phyloP scores from a whole-genome alignment of 106 monocot genomes.

The Phalaenopsis aphrodite region DNA sequence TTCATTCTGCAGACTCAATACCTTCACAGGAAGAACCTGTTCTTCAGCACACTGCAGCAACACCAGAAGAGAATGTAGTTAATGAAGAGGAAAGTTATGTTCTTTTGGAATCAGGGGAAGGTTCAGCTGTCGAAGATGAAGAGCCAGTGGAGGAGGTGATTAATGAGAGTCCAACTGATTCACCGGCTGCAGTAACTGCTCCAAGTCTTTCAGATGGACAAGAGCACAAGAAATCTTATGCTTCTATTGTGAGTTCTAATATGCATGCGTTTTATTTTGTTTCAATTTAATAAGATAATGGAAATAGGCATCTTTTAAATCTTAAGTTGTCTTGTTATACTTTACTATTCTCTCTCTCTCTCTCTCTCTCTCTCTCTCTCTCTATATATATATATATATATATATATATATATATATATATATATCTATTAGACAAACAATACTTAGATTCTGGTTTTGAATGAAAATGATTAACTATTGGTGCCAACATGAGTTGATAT shows the following conservation, averaged over 20 bases:
- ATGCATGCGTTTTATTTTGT: not conserved
- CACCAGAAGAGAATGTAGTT: constrained; percentile 25
- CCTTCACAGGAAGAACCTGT: constrained; percentile 22
- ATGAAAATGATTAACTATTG: not conserved
- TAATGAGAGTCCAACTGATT: constrained; percentile 35
- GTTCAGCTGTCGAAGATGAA: constrained; percentile 46
- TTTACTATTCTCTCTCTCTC: no score
- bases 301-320: not conserved
- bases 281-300: not conserved
- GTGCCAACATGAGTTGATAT: not conserved
- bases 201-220: constrained; percentile 19
- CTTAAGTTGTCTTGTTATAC: not conserved
- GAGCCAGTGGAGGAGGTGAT: constrained; percentile 44
- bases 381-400: no score
- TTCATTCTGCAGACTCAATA: constrained; percentile 13
- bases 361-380: no score
- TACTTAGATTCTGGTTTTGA: not conserved
- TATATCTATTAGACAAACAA: not conserved
- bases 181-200: no score
- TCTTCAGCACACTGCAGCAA: constrained; percentile 16
- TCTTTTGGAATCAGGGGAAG: constrained; percentile 44
- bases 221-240: constrained; percentile 86
- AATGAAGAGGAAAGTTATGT: constrained; percentile 25
- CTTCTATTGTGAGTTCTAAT: constrained; percentile 73
- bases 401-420: no score